Conservation (phyloP, 2,329 filamentous ascomycete species). For the Exophiala sp. region DNA sequence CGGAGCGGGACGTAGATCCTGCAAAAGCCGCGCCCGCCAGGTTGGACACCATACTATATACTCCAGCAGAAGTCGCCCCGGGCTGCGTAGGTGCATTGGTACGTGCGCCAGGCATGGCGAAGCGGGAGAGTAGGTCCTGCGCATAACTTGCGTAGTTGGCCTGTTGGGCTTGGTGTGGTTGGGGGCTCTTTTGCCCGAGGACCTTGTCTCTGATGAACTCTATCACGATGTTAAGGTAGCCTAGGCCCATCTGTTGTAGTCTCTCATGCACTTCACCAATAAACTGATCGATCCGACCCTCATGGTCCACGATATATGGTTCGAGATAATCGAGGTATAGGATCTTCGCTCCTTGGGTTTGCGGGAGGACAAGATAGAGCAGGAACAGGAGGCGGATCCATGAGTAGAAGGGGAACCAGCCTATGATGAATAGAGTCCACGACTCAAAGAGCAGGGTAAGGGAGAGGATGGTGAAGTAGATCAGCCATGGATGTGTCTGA, state of each 20-base stretch:
- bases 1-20: constrained; percentile 23
- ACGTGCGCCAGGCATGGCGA: constrained; percentile 69
- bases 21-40: constrained; percentile 56
- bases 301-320: constrained; percentile 82
- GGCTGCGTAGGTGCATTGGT: constrained; percentile 42
- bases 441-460: constrained; percentile 76
- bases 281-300: constrained; percentile 80
- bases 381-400: constrained; percentile 83
- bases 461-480: constrained; percentile 96
- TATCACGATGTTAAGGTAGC: constrained; percentile 65
- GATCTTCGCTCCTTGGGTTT: constrained; percentile 84
- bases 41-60: constrained; percentile 71
- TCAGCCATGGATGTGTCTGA: constrained; percentile 91
- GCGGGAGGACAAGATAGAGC: constrained; percentile 92
- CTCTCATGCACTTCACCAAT: constrained; percentile 76
- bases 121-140: constrained; percentile 74
- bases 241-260: constrained; percentile 67
- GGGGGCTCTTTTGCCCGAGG: constrained; percentile 66
- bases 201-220: constrained; percentile 68
- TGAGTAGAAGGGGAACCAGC: constrained; percentile 89
- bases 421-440: constrained; percentile 79
- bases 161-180: constrained; percentile 35
- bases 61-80: constrained; percentile 51
- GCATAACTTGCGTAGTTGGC: constrained; percentile 55
- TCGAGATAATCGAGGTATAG: constrained; percentile 82